phyloP scores from a whole-genome alignment of 169 alveolate genomes.

The Plasmodium coatneyi region DNA sequence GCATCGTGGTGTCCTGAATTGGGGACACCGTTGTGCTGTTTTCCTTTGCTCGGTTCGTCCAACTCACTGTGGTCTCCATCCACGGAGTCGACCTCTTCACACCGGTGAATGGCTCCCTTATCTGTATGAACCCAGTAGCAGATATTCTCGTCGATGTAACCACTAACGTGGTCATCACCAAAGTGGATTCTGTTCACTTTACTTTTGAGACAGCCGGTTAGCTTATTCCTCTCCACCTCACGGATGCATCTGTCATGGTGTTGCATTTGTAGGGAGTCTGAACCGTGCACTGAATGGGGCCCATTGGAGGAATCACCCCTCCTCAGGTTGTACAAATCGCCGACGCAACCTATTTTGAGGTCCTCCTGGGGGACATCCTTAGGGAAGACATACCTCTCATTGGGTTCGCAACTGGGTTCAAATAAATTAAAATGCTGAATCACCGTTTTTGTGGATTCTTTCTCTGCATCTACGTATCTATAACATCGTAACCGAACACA shows the following conservation, averaged over 20 bases:
- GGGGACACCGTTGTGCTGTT: not conserved
- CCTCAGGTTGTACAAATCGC: slow-evolving; percentile 13
- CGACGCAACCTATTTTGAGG: slow-evolving; percentile 13
- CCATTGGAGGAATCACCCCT: not conserved
- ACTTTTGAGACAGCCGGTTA: slow-evolving; percentile 32
- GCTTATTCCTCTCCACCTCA: slow-evolving; percentile 19
- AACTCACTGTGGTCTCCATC: not conserved
- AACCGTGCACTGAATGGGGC: not conserved
- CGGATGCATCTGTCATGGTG: not conserved
- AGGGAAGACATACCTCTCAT: not conserved
- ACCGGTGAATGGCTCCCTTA: slow-evolving; percentile 2
- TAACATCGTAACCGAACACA: slow-evolving; percentile 19
- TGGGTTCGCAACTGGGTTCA: slow-evolving; percentile 50
- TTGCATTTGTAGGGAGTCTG: not conserved
- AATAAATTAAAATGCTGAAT: slow-evolving; percentile 25
- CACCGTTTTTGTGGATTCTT: not conserved
- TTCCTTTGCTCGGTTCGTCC: not conserved
- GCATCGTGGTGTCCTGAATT: not conserved
- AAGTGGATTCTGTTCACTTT: slow-evolving; percentile 40
- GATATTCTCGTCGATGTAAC: slow-evolving; percentile 64
- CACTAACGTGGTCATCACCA: slow-evolving; percentile 5
- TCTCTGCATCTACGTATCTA: not conserved
- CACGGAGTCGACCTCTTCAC: slow-evolving; percentile 14
- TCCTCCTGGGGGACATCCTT: not conserved
- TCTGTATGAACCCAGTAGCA: slow-evolving; percentile 59